Conservation (phyloP, 2,329 filamentous ascomycete species). For the Helotiales sp. region DNA sequence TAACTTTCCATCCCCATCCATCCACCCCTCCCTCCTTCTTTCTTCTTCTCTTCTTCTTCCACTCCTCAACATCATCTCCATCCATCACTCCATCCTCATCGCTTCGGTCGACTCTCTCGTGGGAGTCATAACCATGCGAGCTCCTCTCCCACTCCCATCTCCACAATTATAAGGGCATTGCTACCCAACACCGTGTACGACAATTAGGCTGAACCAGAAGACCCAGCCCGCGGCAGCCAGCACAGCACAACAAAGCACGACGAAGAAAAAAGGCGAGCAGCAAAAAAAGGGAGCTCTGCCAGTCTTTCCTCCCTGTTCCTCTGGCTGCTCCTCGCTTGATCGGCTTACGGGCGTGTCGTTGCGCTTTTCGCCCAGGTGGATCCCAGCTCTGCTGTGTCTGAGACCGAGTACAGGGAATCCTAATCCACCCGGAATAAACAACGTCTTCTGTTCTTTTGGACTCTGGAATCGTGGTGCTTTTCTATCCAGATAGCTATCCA, state of each 20-base stretch:
- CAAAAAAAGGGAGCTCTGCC: not conserved
- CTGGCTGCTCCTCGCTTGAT: slow-evolving; percentile 2
- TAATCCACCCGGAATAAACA: not conserved
- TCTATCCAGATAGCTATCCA: not conserved
- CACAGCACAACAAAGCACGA: slow-evolving; percentile 26
- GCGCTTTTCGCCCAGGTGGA: slow-evolving; percentile 10
- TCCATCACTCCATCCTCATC: slow-evolving; percentile 8
- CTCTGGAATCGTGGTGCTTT: not conserved
- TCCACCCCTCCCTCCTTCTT: slow-evolving; percentile 9
- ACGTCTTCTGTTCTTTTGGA: not conserved
- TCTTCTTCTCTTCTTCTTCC: slow-evolving; percentile 16
- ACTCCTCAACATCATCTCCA: not conserved
- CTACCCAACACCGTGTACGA: slow-evolving; percentile 37
- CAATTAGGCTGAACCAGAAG: slow-evolving; percentile 39
- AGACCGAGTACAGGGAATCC: slow-evolving; percentile 1
- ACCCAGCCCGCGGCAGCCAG: slow-evolving; percentile 29
- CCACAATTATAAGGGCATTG: slow-evolving; percentile 38
- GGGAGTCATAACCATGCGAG: slow-evolving; percentile 36
- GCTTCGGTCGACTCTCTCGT: slow-evolving; percentile 7
- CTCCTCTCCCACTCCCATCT: slow-evolving; percentile 23
- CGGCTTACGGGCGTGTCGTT: slow-evolving; percentile 11
- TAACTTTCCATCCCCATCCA: not conserved
- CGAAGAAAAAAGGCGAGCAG: not conserved
- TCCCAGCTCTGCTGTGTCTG: slow-evolving; percentile 2
- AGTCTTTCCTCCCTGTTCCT: not conserved